phyloP scores from a whole-genome alignment of 495 filamentous ascomycete species.

The Alectoria sarmentosa region DNA sequence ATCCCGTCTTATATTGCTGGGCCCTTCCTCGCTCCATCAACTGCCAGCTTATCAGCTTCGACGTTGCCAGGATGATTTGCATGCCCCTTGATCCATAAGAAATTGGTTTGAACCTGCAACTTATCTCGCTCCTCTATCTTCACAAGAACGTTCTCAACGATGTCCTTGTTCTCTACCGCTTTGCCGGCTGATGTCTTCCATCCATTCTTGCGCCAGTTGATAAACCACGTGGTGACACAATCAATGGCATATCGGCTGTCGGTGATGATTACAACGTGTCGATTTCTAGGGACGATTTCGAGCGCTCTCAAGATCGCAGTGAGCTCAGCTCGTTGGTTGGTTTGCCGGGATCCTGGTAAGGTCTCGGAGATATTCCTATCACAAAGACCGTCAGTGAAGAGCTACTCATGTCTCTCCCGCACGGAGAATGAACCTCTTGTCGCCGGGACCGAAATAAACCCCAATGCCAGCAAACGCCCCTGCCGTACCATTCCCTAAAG shows the following conservation, averaged over 20 bases:
- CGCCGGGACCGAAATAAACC: conserved; percentile 73
- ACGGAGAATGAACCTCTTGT: conserved; percentile 52
- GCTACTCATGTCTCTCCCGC: not conserved
- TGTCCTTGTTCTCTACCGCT: conserved; percentile 76
- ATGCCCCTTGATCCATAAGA: conserved; percentile 88
- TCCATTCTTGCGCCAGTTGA: conserved; percentile 67
- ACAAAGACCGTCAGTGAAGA: conserved; percentile 20
- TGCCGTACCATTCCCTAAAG: conserved; percentile 64
- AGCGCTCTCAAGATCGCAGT: conserved; percentile 81
- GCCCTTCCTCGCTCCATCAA: conserved; percentile 44
- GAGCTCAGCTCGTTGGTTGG: conserved; percentile 91
- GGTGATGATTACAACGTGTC: conserved; percentile 62
- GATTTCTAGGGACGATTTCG: conserved; percentile 59
- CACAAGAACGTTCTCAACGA: conserved; percentile 64
- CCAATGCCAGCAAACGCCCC: conserved; percentile 76
- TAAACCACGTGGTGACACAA: conserved; percentile 81
- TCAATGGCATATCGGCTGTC: conserved; percentile 86
- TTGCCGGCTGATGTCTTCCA: conserved; percentile 68
- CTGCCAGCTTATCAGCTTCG: conserved; percentile 74
- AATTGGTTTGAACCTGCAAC: conserved; percentile 54
- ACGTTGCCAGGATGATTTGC: conserved; percentile 60
- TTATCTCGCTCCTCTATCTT: conserved; percentile 64
- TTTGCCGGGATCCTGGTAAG: conserved; percentile 66
- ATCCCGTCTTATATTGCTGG: not conserved
- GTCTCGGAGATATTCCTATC: conserved; percentile 80